Conservation (phyloP, 495 filamentous ascomycete species). For the Penicillium lagena region DNA sequence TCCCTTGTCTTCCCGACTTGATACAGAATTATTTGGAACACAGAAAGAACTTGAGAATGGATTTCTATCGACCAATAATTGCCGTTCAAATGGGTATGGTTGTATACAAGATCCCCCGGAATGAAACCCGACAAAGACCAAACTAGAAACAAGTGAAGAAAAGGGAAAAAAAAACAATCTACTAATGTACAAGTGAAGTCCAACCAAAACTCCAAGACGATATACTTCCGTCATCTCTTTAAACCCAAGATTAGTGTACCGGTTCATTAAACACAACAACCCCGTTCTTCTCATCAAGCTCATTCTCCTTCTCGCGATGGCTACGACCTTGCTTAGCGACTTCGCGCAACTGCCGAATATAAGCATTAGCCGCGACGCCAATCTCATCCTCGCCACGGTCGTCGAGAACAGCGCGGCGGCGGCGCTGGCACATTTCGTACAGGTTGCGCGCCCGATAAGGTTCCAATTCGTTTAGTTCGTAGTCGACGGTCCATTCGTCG, state of each 20-base stretch:
- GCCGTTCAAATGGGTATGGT: too few relatives aligned
- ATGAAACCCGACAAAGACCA: too few relatives aligned
- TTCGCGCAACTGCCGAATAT: slow-evolving; percentile 34
- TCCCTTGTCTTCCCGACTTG: too few relatives aligned
- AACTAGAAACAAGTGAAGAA: not conserved
- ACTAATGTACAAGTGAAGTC: slow-evolving; percentile 10
- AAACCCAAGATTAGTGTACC: not conserved
- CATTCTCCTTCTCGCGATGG: slow-evolving; percentile 43
- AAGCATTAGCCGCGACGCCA: slow-evolving; percentile 24
- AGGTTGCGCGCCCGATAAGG: slow-evolving; percentile 27
- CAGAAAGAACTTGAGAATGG: too few relatives aligned
- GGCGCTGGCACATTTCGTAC: slow-evolving; percentile 43
- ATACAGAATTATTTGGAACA: too few relatives aligned
- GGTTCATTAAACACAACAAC: slow-evolving; percentile 22
- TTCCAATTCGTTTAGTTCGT: slow-evolving; percentile 56
- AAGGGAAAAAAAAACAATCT: not conserved
- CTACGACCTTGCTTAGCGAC: slow-evolving; percentile 37
- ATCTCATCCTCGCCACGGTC: slow-evolving; percentile 29
- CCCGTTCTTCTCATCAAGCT: slow-evolving; percentile 33
- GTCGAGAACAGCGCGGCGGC: slow-evolving; percentile 44
- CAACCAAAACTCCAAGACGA: not conserved
- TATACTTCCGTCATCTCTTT: too few relatives aligned
- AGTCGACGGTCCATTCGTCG: slow-evolving; percentile 72
- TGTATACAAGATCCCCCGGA: too few relatives aligned
- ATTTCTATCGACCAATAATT: too few relatives aligned